Conservation (phyloP, 2,329 filamentous ascomycete species). For the Epichloe elymi region DNA sequence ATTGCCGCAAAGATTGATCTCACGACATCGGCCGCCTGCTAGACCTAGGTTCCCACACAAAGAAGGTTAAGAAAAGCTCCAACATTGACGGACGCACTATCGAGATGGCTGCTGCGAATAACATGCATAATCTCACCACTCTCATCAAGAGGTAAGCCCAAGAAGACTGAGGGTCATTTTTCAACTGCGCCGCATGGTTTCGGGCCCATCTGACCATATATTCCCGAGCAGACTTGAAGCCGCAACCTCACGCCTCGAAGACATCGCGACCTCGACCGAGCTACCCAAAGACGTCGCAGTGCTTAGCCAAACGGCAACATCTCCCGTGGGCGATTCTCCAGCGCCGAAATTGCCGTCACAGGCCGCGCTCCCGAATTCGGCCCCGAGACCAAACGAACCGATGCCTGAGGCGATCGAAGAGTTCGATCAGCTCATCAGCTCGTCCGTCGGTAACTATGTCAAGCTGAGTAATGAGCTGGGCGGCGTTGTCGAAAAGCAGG, state of each 20-base stretch:
- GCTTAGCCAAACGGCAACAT: conserved; percentile 26
- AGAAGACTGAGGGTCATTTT: not conserved
- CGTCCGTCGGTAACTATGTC: conserved; percentile 65
- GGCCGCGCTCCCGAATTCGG: conserved; percentile 16
- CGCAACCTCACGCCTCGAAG: conserved; percentile 88
- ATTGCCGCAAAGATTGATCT: not conserved
- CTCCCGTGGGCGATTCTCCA: conserved; percentile 16
- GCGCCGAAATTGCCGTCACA: conserved; percentile 26
- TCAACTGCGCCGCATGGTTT: not conserved
- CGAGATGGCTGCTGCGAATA: conserved; percentile 58
- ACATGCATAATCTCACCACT: conserved; percentile 94
- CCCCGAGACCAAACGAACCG: conserved; percentile 30
- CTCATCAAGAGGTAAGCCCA: conserved; percentile 80
- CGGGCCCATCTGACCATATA: not conserved
- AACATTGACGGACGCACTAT: not conserved
- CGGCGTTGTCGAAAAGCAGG: conserved; percentile 67
- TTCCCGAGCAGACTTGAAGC: conserved; percentile 66
- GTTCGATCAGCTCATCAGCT: conserved; percentile 67
- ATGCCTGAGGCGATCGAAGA: conserved; percentile 72
- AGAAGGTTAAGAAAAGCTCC: not conserved
- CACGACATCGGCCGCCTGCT: not conserved
- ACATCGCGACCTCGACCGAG: conserved; percentile 74
- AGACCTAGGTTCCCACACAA: not conserved
- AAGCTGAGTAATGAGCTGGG: conserved; percentile 67
- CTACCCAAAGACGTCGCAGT: conserved; percentile 37